Evolutionary conservation across 2,329 filamentous ascomycete genomes (phyloP).

Genomic region (Alternaria rosae): DNA sequence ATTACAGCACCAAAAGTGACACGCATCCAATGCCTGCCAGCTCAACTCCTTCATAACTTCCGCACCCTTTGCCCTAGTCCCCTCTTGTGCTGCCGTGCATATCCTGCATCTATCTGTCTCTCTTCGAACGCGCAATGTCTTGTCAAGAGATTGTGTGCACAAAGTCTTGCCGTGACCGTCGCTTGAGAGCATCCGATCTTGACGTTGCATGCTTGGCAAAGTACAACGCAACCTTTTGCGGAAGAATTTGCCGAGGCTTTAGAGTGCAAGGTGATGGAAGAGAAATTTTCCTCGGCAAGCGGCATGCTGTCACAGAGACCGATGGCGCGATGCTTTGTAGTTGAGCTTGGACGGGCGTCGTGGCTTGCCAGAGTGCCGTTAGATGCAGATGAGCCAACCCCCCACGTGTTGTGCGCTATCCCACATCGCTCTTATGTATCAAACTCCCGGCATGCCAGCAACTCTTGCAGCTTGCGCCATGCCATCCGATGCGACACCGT

Average conservation of each 20-base stretch:
- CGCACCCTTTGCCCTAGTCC: not conserved
- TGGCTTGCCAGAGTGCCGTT: slow-evolving; percentile 2
- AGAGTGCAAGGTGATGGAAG: slow-evolving; percentile 11
- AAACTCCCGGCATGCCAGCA: not conserved
- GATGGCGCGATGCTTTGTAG: not conserved
- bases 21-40: slow-evolving; percentile 25
- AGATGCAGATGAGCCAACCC: slow-evolving; percentile 10
- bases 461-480: slow-evolving; percentile 1
- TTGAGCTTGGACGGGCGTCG: not conserved
- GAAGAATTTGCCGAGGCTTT: slow-evolving; percentile 24
- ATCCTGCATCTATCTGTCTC: not conserved
- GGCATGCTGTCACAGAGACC: slow-evolving; percentile 4
- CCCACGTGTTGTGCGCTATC: slow-evolving; percentile 33
- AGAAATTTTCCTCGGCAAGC: slow-evolving; percentile 19
- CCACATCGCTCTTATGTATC: slow-evolving; percentile 10
- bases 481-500: slow-evolving; percentile 2
- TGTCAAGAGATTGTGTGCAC: not conserved
- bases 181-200: slow-evolving; percentile 17
- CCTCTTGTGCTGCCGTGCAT: slow-evolving; percentile 4
- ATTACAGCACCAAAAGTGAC: slow-evolving; percentile 30
- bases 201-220: slow-evolving; percentile 31
- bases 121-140: not conserved
- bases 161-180: slow-evolving; percentile 3
- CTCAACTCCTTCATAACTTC: slow-evolving; percentile 12
- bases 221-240: slow-evolving; percentile 11